Base-by-base conservation (phyloP, 2,329 filamentous ascomycete genomes). In the Verticillium nonalfalfae region DNA sequence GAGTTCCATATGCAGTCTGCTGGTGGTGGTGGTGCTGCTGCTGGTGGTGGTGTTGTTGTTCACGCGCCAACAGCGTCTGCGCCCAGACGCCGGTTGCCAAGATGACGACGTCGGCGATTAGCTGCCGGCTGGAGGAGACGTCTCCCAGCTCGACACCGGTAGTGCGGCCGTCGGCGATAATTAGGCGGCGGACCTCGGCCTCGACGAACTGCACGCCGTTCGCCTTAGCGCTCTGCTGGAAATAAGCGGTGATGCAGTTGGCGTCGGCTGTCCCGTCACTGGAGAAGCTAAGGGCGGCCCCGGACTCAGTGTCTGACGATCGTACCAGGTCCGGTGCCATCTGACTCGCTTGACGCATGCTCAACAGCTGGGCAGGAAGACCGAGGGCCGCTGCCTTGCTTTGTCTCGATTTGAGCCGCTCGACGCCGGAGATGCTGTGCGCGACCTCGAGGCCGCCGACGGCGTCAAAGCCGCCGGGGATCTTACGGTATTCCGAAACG, bases 1-100 rank as follows among this genome's bases (percentile, higher is more conserved):
- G 26, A 31, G 26, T 4, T 31, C 26, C 26, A 31, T 31, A 2
- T 3, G 26, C 26, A 31, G 5, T 31, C 26, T 31, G 21, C 21
- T 21, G 21, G 21, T 21, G 4, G 26, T 31, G 26, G 26, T 26
- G 26, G 26, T 26, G 26, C 26, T 26, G 26, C 5, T 31, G 26
- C 26, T 26, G 26, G 1, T 31, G 26, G 2, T 31, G 26, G 26
- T 31, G 26, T 31, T 31, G 26, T 31, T 31, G n/a, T 18, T 52
- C 15, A 31, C 36, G 33, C 6, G 39, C 11, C 26, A 34, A 52
- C 18, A 61, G 14, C 7, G 58, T 34, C 26, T 50, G 60, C 15
- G 52, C 60, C 60, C 60, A 61, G 26, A 61, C 59, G 1, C 60
- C 60, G 9, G 60, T 61, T 14, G 60, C 35, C 45, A 61, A 26